phyloP scores from a whole-genome alignment of 2,329 filamentous ascomycete genomes.

The Colletotrichum eleusines region DNA sequence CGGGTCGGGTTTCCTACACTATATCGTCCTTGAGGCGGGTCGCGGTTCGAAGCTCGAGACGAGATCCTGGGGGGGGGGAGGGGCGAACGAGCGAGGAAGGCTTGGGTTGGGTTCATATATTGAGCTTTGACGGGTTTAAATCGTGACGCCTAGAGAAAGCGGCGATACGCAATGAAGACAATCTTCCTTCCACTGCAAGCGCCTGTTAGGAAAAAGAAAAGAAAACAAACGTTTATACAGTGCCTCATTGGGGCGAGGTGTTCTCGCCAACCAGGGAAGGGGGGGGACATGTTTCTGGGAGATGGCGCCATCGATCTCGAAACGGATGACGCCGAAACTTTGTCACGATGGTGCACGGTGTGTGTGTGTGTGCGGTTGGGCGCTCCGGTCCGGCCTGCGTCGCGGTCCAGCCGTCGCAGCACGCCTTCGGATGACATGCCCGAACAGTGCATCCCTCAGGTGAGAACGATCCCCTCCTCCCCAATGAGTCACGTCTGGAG shows the following conservation, averaged over 20 bases:
- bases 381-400: slow-evolving; percentile 8
- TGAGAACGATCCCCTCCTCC: too few relatives aligned
- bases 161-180: neutral
- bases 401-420: neutral
- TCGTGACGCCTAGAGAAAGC: neutral
- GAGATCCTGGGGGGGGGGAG: neutral
- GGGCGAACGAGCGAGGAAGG: too few relatives aligned
- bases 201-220: neutral
- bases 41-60: neutral
- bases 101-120: neutral
- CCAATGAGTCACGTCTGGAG: slow-evolving; percentile 25
- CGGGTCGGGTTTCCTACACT: neutral
- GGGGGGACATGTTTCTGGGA: neutral
- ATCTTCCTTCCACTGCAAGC: too few relatives aligned
- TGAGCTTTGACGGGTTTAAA: neutral
- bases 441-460: neutral
- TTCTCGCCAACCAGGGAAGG: neutral
- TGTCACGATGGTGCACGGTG: neutral
- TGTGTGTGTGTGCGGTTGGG: neutral
- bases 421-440: slow-evolving; percentile 12
- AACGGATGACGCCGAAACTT: neutral
- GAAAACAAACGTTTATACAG: too few relatives aligned
- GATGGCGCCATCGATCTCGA: slow-evolving; percentile 2
- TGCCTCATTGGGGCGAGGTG: neutral
- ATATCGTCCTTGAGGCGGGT: neutral